Evolutionary conservation across 2,329 filamentous ascomycete species (phyloP).

Genomic region (Stachybotrys elegans): DNA sequence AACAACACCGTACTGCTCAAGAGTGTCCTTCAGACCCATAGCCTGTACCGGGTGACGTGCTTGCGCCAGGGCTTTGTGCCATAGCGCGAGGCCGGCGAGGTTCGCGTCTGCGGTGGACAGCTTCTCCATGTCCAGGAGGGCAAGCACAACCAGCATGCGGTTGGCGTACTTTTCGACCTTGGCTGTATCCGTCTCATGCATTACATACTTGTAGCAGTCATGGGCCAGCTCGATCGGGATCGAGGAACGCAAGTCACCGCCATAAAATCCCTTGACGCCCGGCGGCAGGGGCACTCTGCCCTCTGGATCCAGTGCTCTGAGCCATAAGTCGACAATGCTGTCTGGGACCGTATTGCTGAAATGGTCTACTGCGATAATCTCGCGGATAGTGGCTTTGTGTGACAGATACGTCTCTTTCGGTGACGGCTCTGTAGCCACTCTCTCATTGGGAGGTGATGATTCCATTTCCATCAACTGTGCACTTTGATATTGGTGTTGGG

Average conservation of each 20-base stretch:
- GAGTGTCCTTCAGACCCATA: background rate
- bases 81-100: slow-evolving; percentile 1
- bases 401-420: background rate
- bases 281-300: background rate
- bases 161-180: slow-evolving; percentile 2
- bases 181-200: slow-evolving; percentile 1
- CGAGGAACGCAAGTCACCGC: slow-evolving; percentile 1
- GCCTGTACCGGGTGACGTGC: background rate
- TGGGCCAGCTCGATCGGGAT: slow-evolving; percentile 2
- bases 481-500: too few relatives aligned
- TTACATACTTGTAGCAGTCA: slow-evolving; percentile 2
- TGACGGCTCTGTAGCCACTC: too few relatives aligned
- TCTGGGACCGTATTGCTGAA: slow-evolving; percentile 1
- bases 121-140: background rate
- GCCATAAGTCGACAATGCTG: slow-evolving; percentile 2
- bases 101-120: background rate
- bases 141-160: background rate
- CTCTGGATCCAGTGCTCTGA: slow-evolving; percentile 1
- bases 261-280: background rate
- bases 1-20: background rate
- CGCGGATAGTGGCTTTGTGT: slow-evolving; percentile 1
- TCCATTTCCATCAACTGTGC: too few relatives aligned
- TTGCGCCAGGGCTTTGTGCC: slow-evolving; percentile 1
- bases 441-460: too few relatives aligned
- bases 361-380: background rate